Evolutionary conservation across 768 basidiomycete species (phyloP).

Genomic region (Psilocybe azurescens): DNA sequence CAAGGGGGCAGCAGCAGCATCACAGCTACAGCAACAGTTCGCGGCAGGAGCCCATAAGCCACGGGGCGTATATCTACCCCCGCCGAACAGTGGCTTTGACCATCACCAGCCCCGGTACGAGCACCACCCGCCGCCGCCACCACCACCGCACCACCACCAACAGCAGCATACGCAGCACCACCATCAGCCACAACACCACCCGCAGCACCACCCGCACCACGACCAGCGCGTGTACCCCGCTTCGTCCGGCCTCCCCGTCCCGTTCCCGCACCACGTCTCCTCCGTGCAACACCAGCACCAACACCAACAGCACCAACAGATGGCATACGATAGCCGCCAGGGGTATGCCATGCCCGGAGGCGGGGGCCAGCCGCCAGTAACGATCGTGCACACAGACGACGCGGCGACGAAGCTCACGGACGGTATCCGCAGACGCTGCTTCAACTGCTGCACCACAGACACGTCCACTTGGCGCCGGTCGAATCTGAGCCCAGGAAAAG

Average conservation of each 20-base stretch:
- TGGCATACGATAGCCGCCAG: slow-evolving; percentile 21
- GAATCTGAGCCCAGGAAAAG: slow-evolving; percentile 82
- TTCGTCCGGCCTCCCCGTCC: slow-evolving; percentile 4
- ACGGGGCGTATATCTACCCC: neutral
- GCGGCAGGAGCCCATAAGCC: neutral
- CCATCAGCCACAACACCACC: neutral
- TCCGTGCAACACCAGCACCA: slow-evolving; percentile 19
- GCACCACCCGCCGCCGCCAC: slow-evolving; percentile 9
- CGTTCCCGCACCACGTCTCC: slow-evolving; percentile 24
- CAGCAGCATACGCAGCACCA: slow-evolving; percentile 8
- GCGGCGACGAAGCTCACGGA: slow-evolving; percentile 83
- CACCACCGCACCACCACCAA: slow-evolving; percentile 12
- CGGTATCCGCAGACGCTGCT: slow-evolving; percentile 76
- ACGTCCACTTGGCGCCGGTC: slow-evolving; percentile 83
- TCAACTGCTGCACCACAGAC: slow-evolving; percentile 87
- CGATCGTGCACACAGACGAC: slow-evolving; percentile 69
- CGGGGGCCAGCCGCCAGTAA: slow-evolving; percentile 30
- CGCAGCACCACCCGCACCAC: slow-evolving; percentile 8
- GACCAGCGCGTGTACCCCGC: slow-evolving; percentile 6
- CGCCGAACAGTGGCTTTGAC: slow-evolving; percentile 1
- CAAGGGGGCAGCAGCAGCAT: slow-evolving; percentile 30
- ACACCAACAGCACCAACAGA: slow-evolving; percentile 23
- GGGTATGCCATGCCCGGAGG: slow-evolving; percentile 34
- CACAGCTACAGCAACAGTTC: slow-evolving; percentile 18
- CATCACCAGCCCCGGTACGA: slow-evolving; percentile 7